A percentile compares a stretch with the other conserved stretches of the same genome.
Evolutionary conservation across 805 yeast species (phyloP).

Genomic region (Kazachstania africana): DNA sequence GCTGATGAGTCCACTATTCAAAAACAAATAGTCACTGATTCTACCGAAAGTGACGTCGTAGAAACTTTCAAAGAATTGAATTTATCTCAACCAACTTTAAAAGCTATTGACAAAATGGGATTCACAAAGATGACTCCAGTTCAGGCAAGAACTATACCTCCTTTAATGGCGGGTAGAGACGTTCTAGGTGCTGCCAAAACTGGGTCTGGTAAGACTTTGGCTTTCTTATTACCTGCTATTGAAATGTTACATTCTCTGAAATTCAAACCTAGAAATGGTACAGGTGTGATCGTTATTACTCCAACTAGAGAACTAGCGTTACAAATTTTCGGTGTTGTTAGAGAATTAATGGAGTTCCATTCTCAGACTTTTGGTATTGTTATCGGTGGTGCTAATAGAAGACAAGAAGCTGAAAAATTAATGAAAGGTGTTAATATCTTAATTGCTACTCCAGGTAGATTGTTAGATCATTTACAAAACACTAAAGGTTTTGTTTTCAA

Average conservation of each 20-base stretch:
- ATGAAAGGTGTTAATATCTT: slow-evolving; percentile 86
- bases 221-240: slow-evolving; percentile 90
- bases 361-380: slow-evolving; percentile 93
- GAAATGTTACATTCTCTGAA: slow-evolving; percentile 81
- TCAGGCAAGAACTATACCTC: slow-evolving; percentile 93
- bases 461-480: slow-evolving; percentile 92
- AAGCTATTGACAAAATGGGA: slow-evolving; percentile 81
- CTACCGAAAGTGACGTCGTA: slow-evolving; percentile 4
- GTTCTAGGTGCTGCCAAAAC: slow-evolving; percentile 99
- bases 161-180: slow-evolving; percentile 90
- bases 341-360: slow-evolving; percentile 83
- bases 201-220: slow-evolving; percentile 96
- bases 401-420: slow-evolving; percentile 93
- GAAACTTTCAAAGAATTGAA: slow-evolving; percentile 36
- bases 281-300: slow-evolving; percentile 90
- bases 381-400: slow-evolving; percentile 96
- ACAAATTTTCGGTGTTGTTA: slow-evolving; percentile 95
- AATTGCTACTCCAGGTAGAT: slow-evolving; percentile 96
- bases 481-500: slow-evolving; percentile 89
- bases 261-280: slow-evolving; percentile 96
- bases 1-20: slow-evolving; percentile 1
- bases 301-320: slow-evolving; percentile 97
- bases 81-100: slow-evolving; percentile 70
- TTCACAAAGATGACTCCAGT: slow-evolving; percentile 87
- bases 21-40: too few species aligned